These are phyloP conservation scores for Macrophomina tecta DNA, from an alignment of 2,329 filamentous ascomycete species.

Conservation along the genomic window DNA sequence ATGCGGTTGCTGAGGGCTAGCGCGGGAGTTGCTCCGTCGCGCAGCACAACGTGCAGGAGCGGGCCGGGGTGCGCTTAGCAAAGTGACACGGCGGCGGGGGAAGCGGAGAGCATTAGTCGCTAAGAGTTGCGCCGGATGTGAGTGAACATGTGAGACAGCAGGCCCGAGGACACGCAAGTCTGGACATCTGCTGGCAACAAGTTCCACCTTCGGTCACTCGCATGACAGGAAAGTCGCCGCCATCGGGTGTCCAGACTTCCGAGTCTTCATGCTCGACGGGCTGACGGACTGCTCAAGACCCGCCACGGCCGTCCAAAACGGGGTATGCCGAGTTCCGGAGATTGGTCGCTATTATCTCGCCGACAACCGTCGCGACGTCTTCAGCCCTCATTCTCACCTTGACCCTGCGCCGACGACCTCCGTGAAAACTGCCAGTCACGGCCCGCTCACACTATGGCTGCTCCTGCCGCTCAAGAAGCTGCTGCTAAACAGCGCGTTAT, in stretches of 20 bases:
- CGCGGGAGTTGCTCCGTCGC: background rate
- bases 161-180: too few relatives aligned
- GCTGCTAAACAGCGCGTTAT: conserved; percentile 68
- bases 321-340: conserved; percentile 5
- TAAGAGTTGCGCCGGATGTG: background rate
- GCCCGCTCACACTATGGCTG: conserved; percentile 34
- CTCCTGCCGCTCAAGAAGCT: conserved; percentile 49
- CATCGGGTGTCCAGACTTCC: too few relatives aligned
- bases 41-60: background rate
- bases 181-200: too few relatives aligned
- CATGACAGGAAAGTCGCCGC: too few relatives aligned
- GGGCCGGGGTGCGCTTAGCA: conserved; percentile 4
- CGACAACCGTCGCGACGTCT: conserved; percentile 5
- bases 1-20: background rate
- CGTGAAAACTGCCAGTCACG: background rate
- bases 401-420: background rate
- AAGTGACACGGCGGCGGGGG: conserved; percentile 8
- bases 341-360: conserved; percentile 21
- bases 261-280: background rate
- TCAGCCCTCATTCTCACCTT: background rate
- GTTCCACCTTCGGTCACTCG: too few relatives aligned
- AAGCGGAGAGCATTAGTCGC: conserved; percentile 5
- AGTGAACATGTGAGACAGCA: background rate
- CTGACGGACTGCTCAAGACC: background rate
- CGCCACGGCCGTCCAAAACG: background rate